phyloP scores from a whole-genome alignment of 2,329 filamentous ascomycete species.

The Acephala macrosclerotiorum region DNA sequence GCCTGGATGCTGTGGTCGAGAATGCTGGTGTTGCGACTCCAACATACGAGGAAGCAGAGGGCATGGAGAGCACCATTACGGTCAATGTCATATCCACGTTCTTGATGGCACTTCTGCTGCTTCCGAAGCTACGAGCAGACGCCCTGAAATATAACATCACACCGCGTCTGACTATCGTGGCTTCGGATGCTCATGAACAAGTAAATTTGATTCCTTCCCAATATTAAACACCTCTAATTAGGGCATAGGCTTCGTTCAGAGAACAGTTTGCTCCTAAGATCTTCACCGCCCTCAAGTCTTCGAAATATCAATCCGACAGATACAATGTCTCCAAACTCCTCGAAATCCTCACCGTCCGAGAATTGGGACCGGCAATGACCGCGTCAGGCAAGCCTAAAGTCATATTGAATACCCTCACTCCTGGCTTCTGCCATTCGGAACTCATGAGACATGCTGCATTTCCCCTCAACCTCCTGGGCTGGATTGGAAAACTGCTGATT shows the following conservation, averaged over 20 bases:
- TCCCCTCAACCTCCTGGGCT: constrained; percentile 34
- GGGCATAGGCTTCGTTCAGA: constrained; percentile 37
- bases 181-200: constrained; percentile 40
- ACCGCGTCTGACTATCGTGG: constrained; percentile 38
- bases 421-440: constrained; percentile 46
- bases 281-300: constrained; percentile 33
- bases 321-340: constrained; percentile 48
- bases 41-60: constrained; percentile 34
- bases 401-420: constrained; percentile 45
- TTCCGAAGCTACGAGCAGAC: constrained; percentile 39
- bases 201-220: constrained; percentile 18
- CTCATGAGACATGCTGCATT: constrained; percentile 42
- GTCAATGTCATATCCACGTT: constrained; percentile 45
- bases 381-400: constrained; percentile 38
- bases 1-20: constrained; percentile 54
- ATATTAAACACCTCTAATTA: neutral
- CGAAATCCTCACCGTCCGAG: constrained; percentile 43
- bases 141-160: constrained; percentile 30
- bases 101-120: constrained; percentile 41
- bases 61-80: constrained; percentile 39
- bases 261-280: constrained; percentile 34
- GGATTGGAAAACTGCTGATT: constrained; percentile 37
- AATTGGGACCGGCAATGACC: constrained; percentile 40
- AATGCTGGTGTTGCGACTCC: constrained; percentile 43
- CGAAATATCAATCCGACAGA: constrained; percentile 37